Base-by-base conservation (phyloP, 495 filamentous ascomycete species). In the Annulohypoxylon nitens region DNA sequence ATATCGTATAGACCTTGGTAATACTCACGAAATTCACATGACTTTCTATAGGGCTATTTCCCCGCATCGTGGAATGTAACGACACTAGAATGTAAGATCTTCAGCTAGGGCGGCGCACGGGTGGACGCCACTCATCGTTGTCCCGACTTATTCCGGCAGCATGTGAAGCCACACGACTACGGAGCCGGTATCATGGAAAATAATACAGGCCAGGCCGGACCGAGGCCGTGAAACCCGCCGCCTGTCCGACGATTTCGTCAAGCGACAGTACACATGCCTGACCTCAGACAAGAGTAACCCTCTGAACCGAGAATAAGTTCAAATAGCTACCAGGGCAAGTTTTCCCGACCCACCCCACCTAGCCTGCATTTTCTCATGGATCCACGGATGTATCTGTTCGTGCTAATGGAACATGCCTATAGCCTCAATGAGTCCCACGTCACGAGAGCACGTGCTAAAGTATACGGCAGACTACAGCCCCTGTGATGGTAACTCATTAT, bases 131-230 rank as follows among this genome's bases (percentile, higher is more conserved):
- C 14, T 4, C 18, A 1, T 57, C 11, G 9, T 16, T 39, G 34
- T 50, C 34, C 70, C 70, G 70, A 30, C 60, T 67, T 67, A 59
- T 67, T 12, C 70, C 70, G 70, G 34, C 43, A n/a, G 43, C 70
- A 72, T 67, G 70, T 72, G 70, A 72, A 72, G 48, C 41, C 51
- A 11, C 43, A 39, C 25, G 23, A 25, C 39, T 41, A 48, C 37
- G 59, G 59, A 33, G 53, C 53, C 30, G 53, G 30, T 57, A 34
- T 57, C 30, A 57, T 33, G 33, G 53, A 14, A 54, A 54, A 26
- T 12, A 26, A 54, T 16, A 58, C 33, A 58, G 20, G 39, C 26
- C 1, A n/a, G 18, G 25, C 37, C 16, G 9, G 57, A 20, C 37
- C 37, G 57, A 60, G 37, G 26, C 57, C 37, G 36, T 45, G 57